Percentiles rank a stretch among this genome's conserved stretches.
These are phyloP conservation scores for Nicotiana sylvestris DNA, from an alignment of 257 asterid species.

Conservation along the genomic window DNA sequence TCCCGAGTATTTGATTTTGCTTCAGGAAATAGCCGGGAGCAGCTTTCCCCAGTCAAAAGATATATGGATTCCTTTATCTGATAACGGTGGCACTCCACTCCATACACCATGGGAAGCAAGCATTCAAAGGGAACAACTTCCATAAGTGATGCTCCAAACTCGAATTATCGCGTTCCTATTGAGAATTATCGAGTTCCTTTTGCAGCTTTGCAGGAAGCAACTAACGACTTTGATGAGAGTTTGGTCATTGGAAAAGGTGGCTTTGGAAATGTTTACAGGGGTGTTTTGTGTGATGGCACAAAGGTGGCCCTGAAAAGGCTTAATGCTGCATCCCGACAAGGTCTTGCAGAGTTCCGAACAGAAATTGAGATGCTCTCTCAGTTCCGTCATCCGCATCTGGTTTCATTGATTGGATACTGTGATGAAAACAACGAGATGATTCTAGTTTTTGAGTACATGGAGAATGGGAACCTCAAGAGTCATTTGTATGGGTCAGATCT, in stretches of 20 bases:
- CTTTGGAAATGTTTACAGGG: neutral
- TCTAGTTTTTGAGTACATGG: neutral
- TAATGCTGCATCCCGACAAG: no score
- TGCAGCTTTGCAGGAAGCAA: neutral
- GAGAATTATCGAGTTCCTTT: neutral
- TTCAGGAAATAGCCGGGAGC: no score
- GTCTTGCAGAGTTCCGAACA: no score
- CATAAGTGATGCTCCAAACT: no score
- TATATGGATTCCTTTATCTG: neutral
- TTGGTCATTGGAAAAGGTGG: neutral
- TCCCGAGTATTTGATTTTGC: no score
- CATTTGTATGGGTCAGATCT: neutral
- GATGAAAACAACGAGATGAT: neutral
- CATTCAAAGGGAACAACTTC: no score
- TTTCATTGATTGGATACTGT: slow-evolving; percentile 2
- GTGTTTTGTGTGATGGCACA: neutral
- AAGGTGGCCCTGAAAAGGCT: neutral
- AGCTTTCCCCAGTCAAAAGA: neutral
- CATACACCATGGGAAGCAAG: no score
- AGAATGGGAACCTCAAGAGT: neutral
- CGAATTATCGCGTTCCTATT: neutral
- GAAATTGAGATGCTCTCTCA: no score
- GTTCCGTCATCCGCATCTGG: neutral
- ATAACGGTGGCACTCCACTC: neutral
- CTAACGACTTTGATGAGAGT: neutral